Base-by-base conservation (phyloP, 192 early-diverging fungal species). In the Radiomyces spectabilis region DNA sequence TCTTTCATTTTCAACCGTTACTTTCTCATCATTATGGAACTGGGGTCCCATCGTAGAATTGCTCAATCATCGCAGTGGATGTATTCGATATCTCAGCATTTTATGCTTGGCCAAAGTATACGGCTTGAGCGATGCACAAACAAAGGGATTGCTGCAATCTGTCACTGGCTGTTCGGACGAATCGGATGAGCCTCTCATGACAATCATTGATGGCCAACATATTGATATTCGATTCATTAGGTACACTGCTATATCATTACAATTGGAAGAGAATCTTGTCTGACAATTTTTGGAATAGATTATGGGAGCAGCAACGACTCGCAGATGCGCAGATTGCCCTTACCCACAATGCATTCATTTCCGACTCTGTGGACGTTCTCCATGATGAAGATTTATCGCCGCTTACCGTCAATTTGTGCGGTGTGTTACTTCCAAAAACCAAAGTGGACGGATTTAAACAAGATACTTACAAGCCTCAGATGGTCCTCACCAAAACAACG, bases 401-500 rank as follows among this genome's bases (percentile, higher is more conserved):
- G 15, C 41, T 74, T 19, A 79, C 71, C 5, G 76, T 80, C 16
- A 76, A 85, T 55, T 25, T 90, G 24, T 86, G 82, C 52, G 85
- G 86, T n/a, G 73, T 90, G 2, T 62, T 88, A 22, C 55, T 89
- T 3, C 72, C 82, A 7, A 67, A 70, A 2, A 50, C 46, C n/a
- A n/a, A n/a, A 15, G 42, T 51, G 43, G 34, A 41, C 39, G 22
- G 37, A 12, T 24, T 27, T 15, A 12, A 53, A 22, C 35, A 19
- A n/a, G 40, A 51, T 13, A 33, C 15, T 9, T 21, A 64, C 7
- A 60, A 48, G 22, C 45, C 65, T 33, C 58, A 56, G 2, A 78
- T 96, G 15, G 84, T 95, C 13, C 65, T 84, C 21, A 97, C 94
- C 19, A 70, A 78, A 4, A 89, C 89, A 5, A 91, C 93, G 0